Evolutionary conservation across 192 early-diverging fungal genomes (phyloP), one percentile per base, ranked within the genome.

Genomic region (Backusella mclennaniae): DNA sequence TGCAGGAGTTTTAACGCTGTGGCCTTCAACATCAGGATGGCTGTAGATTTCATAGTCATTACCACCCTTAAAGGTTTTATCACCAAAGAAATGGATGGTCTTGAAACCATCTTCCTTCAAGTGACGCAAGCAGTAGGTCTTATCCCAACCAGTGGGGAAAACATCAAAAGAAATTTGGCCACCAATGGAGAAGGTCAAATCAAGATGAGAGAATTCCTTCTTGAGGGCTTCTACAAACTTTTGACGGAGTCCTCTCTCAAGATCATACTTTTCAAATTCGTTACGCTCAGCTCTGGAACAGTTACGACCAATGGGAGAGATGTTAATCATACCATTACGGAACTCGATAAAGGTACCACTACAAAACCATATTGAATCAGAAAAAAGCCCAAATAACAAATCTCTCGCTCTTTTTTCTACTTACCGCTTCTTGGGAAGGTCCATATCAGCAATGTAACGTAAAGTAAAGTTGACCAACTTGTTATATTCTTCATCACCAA

Each of bases 131-230:
- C 98, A 98, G 86, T 95, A 99, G 35, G 97, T 98, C 90, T 99
- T 99, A 85, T 99, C 98, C 98, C 98, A 99, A 44, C 98, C 98
- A 69, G 90, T 91, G 59, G 98, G 98, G 89, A 99, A 98, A 12
- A 99, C 96, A 82, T 99, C 98, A 74, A 99, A 98, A 8, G 97
- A 98, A 82, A 99, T 99, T 85, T 99, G 97, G 8, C 98, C 97
- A 66, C 95, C 91, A 76, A 99, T 99, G 17, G 98, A 99, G 88
- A 92, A 99, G 41, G 95, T 97, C 81, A 99, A 83, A 15, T 83
- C 89, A 74, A 90, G 91, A 79, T 98, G 91, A 4, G 94, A 82
- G 85, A 99, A 99, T 76, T 95, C 89, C 35, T 86, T 80, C 84
- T 93, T 90, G 17, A 99, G 82, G 0, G 87, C 94, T 68, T 82